Conservation (phyloP, 2,329 filamentous ascomycete genomes). For the Teratosphaeria viscida region DNA sequence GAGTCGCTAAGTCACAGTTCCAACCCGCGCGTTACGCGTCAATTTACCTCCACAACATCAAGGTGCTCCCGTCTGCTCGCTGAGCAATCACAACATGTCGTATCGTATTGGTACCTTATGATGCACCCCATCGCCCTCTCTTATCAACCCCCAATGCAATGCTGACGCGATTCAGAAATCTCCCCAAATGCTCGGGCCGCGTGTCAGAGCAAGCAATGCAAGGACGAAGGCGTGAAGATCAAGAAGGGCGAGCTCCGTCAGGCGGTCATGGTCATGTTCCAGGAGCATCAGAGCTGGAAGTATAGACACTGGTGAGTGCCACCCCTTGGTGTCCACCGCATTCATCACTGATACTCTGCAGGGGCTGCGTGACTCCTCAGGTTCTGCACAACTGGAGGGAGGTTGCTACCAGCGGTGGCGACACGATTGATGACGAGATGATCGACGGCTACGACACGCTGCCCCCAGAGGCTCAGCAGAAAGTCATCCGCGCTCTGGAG, state of each 20-base stretch:
- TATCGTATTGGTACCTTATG: constrained; percentile 18
- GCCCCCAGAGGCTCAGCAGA: constrained; percentile 56
- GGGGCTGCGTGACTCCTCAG: constrained; percentile 79
- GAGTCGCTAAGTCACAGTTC: not conserved
- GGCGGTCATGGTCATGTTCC: constrained; percentile 58
- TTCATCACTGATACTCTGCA: constrained; percentile 25
- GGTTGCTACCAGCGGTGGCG: constrained; percentile 32
- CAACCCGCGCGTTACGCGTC: not conserved
- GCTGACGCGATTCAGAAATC: constrained; percentile 45
- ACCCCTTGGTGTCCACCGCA: not conserved
- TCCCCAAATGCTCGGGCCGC: constrained; percentile 60
- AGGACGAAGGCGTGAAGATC: constrained; percentile 59
- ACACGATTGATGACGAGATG: constrained; percentile 45
- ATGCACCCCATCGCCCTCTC: not conserved
- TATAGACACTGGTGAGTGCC: constrained; percentile 76
- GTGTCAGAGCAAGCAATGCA: constrained; percentile 66
- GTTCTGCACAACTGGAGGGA: constrained; percentile 58
- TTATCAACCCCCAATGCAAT: not conserved
- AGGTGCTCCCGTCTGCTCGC: not conserved
- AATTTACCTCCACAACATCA: not conserved
- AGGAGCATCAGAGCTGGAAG: constrained; percentile 52
- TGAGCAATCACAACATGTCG: constrained; percentile 9
- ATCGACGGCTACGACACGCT: constrained; percentile 79
- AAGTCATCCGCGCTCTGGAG: constrained; percentile 60
- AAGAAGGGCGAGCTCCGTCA: constrained; percentile 68